These are phyloP conservation scores for Dissophora globulifera DNA, from an alignment of 192 early-diverging fungal genomes.

Conservation along the genomic window DNA sequence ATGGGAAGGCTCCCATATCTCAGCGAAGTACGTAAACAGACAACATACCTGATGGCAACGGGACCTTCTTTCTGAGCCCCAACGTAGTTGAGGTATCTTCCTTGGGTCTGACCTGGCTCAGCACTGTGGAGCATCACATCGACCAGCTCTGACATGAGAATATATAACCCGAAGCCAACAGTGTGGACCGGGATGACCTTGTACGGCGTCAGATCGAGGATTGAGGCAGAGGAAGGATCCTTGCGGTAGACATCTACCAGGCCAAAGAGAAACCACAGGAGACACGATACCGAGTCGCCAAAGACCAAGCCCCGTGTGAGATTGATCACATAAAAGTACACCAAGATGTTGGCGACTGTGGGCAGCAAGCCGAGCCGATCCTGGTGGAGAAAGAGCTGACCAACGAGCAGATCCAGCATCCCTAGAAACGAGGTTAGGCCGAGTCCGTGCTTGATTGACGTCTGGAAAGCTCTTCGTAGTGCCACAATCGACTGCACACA, in stretches of 20 bases:
- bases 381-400: slow-evolving; percentile 48
- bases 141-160: slow-evolving; percentile 51
- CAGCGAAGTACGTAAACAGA: too few species aligned
- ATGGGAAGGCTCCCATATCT: too few species aligned
- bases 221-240: slow-evolving; percentile 38
- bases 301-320: slow-evolving; percentile 46
- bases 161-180: slow-evolving; percentile 49
- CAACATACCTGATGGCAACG: slow-evolving; percentile 39
- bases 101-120: slow-evolving; percentile 42
- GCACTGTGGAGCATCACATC: slow-evolving; percentile 54
- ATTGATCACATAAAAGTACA: slow-evolving; percentile 56
- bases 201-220: slow-evolving; percentile 43
- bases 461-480: slow-evolving; percentile 43
- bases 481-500: slow-evolving; percentile 50
- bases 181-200: slow-evolving; percentile 51
- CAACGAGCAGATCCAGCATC: slow-evolving; percentile 49
- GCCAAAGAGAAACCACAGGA: slow-evolving; percentile 49
- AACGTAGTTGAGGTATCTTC: slow-evolving; percentile 41
- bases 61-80: slow-evolving; percentile 39
- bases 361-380: slow-evolving; percentile 47
- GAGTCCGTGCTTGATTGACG: slow-evolving; percentile 47
- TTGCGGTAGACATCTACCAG: slow-evolving; percentile 49
- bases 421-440: slow-evolving; percentile 50
- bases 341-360: slow-evolving; percentile 50
- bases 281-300: slow-evolving; percentile 50